These are phyloP conservation scores for Pichia sp. DNA, from an alignment of 1,139 yeast genomes.

Conservation along the genomic window DNA sequence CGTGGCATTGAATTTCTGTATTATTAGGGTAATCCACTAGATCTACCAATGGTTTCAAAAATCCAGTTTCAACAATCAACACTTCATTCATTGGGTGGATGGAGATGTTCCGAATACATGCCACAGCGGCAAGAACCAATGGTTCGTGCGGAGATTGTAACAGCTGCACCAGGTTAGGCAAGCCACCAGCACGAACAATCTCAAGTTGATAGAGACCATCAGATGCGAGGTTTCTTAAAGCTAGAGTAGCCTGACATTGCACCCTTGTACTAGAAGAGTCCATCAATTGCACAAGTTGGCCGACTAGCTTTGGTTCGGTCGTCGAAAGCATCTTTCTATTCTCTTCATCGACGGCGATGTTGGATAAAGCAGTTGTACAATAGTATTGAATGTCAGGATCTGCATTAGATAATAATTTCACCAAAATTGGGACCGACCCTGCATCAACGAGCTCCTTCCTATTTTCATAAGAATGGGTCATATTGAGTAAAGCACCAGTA, in stretches of 20 bases:
- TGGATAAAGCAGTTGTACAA: constrained; percentile 94
- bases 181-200: constrained; percentile 91
- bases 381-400: constrained; percentile 98
- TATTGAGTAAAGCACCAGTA: constrained; percentile 92
- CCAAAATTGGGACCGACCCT: constrained; percentile 96
- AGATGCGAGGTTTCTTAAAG: constrained; percentile 89
- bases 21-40: constrained; percentile 79
- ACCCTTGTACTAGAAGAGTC: constrained; percentile 86
- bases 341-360: constrained; percentile 92
- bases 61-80: constrained; percentile 91
- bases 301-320: constrained; percentile 90
- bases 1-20: constrained; percentile 97
- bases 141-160: constrained; percentile 90
- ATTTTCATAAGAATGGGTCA: constrained; percentile 97
- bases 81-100: constrained; percentile 96
- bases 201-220: constrained; percentile 92
- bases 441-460: constrained; percentile 96
- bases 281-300: constrained; percentile 85
- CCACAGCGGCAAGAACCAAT: constrained; percentile 90
- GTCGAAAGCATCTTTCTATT: constrained; percentile 84
- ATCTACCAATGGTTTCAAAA: constrained; percentile 80
- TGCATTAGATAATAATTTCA: constrained; percentile 74
- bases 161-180: constrained; percentile 83
- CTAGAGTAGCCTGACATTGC: constrained; percentile 97
- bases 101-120: constrained; percentile 93